Evolutionary conservation across 345 rosid species (phyloP), one percentile per base, ranked within the genome.

Genomic region (Physaria fendleri): DNA sequence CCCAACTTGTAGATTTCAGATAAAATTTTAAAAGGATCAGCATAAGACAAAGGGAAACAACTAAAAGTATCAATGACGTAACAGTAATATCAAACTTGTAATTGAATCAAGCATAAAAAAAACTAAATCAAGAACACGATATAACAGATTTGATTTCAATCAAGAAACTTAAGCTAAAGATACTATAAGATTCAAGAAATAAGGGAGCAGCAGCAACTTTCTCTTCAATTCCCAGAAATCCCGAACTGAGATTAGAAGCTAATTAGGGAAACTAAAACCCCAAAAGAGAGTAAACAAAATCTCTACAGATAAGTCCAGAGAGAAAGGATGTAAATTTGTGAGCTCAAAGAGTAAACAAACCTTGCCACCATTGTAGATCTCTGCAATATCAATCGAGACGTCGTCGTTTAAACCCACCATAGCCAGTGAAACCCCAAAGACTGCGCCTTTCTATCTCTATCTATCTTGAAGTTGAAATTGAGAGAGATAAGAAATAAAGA

Each of bases 301-400:
- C n/a, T n/a, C n/a, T n/a, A n/a, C n/a, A n/a, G n/a, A n/a, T n/a
- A n/a, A n/a, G n/a, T n/a, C n/a, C n/a, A n/a, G n/a, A n/a, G n/a
- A n/a, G n/a, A n/a, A n/a, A n/a, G n/a, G 13, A 48, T 43, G 61
- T 35, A 34, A 51, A 14, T 51, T 51, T 53, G 5, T n/a, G 10
- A 68, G 60, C 54, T 59, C 1, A 50, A 22, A 4, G 45, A 20
- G 58, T 38, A 47, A 42, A 17, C 56, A 21, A 46, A 85, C 97
- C 90, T 85, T 82, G 59, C 97, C 94, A 55, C 87, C 84, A 58
- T 87, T 84, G 74, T 64, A 78, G 81, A 90, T 87, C 91, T 85
- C 82, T 80, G 87, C 95, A 73, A 79, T 66, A 51, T 82, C 81
- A 50, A 85, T 52, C 29, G 84, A 81, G 58, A 80, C 72, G 71